A percentile compares a stretch with the other conserved stretches of the same genome.
phyloP scores from a whole-genome alignment of 345 rosid genomes.

The Arabis alpina region DNA sequence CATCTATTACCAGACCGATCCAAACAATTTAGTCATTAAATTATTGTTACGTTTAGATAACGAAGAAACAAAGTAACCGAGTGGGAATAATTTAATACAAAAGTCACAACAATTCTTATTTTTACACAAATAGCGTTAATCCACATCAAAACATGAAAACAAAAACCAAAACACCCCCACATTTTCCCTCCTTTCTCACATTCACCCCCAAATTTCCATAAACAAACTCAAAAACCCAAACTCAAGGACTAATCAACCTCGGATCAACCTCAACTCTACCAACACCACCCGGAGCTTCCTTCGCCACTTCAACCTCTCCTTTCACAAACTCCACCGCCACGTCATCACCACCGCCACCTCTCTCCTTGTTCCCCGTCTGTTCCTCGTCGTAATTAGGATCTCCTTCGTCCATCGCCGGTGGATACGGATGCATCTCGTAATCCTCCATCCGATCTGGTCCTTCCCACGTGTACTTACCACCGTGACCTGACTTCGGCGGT shows the following conservation, averaged over 20 bases:
- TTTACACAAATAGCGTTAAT: constrained; percentile 5
- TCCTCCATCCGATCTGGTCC: constrained; percentile 59
- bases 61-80: neutral
- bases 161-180: neutral
- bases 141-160: constrained; percentile 7
- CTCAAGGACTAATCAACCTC: constrained; percentile 26
- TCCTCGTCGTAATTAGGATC: constrained; percentile 85
- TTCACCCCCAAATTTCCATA: neutral
- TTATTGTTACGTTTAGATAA: no score
- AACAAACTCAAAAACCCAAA: neutral
- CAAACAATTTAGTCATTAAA: no score
- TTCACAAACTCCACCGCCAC: constrained; percentile 51
- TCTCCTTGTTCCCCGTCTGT: constrained; percentile 41
- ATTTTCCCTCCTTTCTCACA: neutral
- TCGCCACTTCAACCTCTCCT: constrained; percentile 71
- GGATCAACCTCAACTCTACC: constrained; percentile 72
- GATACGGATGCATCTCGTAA: constrained; percentile 53
- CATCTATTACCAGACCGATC: no score
- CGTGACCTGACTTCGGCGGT: constrained; percentile 77
- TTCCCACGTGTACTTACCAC: constrained; percentile 96
- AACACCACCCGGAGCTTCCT: constrained; percentile 56
- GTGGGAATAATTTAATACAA: neutral
- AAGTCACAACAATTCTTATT: constrained; percentile 8
- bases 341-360: constrained; percentile 36
- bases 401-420: constrained; percentile 72